These are phyloP conservation scores for Ramularia collo-cygni DNA, from an alignment of 2,329 filamentous ascomycete species.

Conservation along the genomic window DNA sequence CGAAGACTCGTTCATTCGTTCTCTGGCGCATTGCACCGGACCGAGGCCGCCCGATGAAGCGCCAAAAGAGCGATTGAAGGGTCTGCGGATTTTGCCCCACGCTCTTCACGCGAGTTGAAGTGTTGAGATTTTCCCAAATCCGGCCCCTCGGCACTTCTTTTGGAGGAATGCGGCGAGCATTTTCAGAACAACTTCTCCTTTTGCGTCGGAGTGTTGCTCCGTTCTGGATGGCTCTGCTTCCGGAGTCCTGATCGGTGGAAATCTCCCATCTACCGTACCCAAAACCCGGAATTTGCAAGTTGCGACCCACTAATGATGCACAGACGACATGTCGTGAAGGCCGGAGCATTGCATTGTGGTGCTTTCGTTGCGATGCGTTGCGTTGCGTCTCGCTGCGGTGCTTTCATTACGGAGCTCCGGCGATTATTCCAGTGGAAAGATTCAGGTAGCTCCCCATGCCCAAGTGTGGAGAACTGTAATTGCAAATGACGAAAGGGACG, in stretches of 20 bases:
- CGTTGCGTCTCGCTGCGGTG: no score
- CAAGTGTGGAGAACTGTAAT: no score
- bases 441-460: no score
- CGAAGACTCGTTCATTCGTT: conserved; percentile 5
- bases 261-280: background rate
- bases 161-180: background rate
- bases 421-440: no score
- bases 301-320: conserved; percentile 1
- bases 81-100: background rate
- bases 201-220: background rate
- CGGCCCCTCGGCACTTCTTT: background rate
- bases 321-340: no score
- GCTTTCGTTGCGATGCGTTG: no score
- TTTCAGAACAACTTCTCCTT: background rate
- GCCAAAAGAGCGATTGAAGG: conserved; percentile 1
- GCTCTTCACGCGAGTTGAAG: no score
- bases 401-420: no score
- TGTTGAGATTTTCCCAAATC: no score
- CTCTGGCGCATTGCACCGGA: conserved; percentile 1
- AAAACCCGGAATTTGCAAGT: conserved; percentile 2
- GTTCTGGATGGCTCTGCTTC: background rate
- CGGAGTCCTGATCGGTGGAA: no score
- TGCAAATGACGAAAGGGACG: conserved; percentile 10
- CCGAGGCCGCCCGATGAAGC: conserved; percentile 2
- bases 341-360: no score